Evolutionary conservation across 2,329 filamentous ascomycete species (phyloP).

Genomic region (Cladosporium sp.): DNA sequence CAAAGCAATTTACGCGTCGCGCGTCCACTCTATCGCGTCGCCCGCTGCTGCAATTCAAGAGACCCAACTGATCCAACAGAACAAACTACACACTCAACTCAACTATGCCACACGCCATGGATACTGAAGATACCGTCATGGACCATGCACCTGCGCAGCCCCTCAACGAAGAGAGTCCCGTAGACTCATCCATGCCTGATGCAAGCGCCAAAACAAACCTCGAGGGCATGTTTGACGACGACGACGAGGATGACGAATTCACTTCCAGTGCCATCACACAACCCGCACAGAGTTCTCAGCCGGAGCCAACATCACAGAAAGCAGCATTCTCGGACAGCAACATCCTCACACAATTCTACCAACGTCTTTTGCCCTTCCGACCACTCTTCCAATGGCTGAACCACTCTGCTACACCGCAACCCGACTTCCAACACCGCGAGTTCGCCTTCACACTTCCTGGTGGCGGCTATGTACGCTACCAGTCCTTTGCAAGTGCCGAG

Average conservation of each 20-base stretch:
- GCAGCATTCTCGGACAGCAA: constrained; percentile 66
- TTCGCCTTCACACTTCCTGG: constrained; percentile 95
- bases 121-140: constrained; percentile 38
- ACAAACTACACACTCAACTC: constrained; percentile 43
- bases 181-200: constrained; percentile 15
- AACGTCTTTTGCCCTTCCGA: constrained; percentile 91
- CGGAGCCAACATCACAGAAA: constrained; percentile 26
- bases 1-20: constrained; percentile 7
- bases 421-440: constrained; percentile 89
- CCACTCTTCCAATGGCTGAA: constrained; percentile 98
- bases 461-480: constrained; percentile 89
- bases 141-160: constrained; percentile 34
- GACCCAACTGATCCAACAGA: constrained; percentile 15
- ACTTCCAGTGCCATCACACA: constrained; percentile 55
- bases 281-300: constrained; percentile 45
- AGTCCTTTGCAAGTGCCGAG: constrained; percentile 72
- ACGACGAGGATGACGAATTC: constrained; percentile 60
- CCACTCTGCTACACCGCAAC: constrained; percentile 80
- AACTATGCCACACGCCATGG: constrained; percentile 29
- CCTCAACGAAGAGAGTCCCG: constrained; percentile 24
- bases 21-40: background rate
- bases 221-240: constrained; percentile 63
- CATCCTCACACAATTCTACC: constrained; percentile 91
- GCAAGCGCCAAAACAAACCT: constrained; percentile 36
- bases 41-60: background rate